Percentiles rank a stretch among this genome's conserved stretches.
Conservation (phyloP, 257 asterid genomes). For the Nicotiana tabacum region DNA sequence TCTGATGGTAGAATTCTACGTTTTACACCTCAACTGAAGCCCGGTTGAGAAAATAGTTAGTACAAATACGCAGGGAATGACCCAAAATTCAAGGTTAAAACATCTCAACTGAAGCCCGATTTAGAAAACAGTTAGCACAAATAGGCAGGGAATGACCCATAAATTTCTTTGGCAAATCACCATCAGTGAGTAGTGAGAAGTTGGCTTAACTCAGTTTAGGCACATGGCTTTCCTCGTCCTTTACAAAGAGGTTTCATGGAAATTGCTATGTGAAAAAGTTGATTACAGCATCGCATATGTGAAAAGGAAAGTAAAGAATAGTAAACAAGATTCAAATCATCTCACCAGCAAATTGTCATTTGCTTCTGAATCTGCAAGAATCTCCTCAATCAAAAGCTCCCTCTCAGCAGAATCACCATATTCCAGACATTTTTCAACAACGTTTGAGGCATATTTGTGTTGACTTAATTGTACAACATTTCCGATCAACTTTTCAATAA, state of each 20-base stretch:
- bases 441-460: constrained; percentile 86
- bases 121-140: not conserved
- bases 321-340: not conserved
- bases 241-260: not conserved
- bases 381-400: constrained; percentile 65
- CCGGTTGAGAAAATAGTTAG: not conserved
- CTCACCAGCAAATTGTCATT: constrained; percentile 63
- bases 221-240: not conserved
- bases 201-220: not conserved
- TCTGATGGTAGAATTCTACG: not conserved
- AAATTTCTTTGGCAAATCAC: not conserved
- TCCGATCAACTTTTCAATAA: constrained; percentile 58
- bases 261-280: not conserved
- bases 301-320: not conserved
- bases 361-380: constrained; percentile 54
- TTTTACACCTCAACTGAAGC: not conserved
- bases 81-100: not conserved
- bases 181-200: not conserved
- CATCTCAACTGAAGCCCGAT: not conserved
- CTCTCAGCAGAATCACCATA: constrained; percentile 52
- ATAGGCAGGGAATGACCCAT: not conserved
- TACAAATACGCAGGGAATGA: not conserved
- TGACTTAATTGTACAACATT: constrained; percentile 70
- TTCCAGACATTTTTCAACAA: constrained; percentile 77
- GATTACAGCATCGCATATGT: not conserved